These are phyloP conservation scores for Lodderomyces metapsilosis DNA, from an alignment of 1,139 yeast genomes.

Conservation along the genomic window DNA sequence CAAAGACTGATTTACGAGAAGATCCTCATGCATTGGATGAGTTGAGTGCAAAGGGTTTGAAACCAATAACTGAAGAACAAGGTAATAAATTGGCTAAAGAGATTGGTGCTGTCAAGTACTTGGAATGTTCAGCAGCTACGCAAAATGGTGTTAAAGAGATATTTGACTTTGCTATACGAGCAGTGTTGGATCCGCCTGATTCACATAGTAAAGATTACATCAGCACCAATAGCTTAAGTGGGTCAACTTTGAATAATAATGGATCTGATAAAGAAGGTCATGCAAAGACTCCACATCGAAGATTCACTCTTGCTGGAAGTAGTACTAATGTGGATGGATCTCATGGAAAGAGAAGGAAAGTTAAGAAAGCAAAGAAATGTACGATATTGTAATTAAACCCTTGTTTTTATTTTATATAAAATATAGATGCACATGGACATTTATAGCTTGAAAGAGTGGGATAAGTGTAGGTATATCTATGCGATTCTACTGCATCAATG, in stretches of 20 bases:
- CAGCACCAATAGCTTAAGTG: background rate
- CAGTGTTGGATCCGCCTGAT: slow-evolving; percentile 60
- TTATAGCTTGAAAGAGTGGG: background rate
- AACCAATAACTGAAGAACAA: slow-evolving; percentile 62
- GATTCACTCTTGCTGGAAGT: slow-evolving; percentile 1
- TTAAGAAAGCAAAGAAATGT: slow-evolving; percentile 49
- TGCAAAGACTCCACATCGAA: background rate
- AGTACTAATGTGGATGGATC: background rate
- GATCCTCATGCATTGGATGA: slow-evolving; percentile 76
- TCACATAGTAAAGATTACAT: slow-evolving; percentile 10
- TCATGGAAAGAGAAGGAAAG: slow-evolving; percentile 27
- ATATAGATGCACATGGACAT: slow-evolving; percentile 3
- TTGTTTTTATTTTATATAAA: slow-evolving; percentile 3
- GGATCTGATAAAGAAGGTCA: slow-evolving; percentile 5
- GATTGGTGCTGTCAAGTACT: slow-evolving; percentile 68
- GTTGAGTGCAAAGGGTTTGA: slow-evolving; percentile 58
- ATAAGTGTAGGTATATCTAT: too few relatives aligned
- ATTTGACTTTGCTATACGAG: slow-evolving; percentile 76
- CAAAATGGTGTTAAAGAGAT: slow-evolving; percentile 83
- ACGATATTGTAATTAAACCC: slow-evolving; percentile 38
- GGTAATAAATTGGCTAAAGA: slow-evolving; percentile 70
- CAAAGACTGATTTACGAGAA: slow-evolving; percentile 82
- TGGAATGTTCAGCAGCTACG: slow-evolving; percentile 93
- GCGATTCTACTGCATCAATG: slow-evolving; percentile 27
- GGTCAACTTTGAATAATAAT: slow-evolving; percentile 6